These are phyloP conservation scores for Cryptococcus jaspeensis DNA, from an alignment of 1,284 basidiomycete genomes.

Conservation along the genomic window DNA sequence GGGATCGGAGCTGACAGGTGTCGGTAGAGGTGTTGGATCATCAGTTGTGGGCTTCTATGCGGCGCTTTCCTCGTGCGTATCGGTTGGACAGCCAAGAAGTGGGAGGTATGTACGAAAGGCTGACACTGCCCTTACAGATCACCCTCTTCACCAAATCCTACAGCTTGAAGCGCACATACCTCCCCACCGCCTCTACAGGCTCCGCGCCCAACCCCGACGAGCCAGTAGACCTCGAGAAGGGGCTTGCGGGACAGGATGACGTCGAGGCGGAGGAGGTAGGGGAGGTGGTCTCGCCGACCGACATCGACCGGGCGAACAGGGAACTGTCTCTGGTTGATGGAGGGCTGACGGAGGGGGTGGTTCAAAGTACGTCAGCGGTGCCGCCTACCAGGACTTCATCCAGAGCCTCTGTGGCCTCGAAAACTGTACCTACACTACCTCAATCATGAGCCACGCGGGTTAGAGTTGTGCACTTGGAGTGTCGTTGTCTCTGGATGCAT, in stretches of 20 bases:
- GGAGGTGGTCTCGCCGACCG: neutral
- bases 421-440: no score
- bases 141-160: conserved; percentile 27
- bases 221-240: conserved; percentile 1
- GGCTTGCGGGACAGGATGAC: neutral
- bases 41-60: conserved; percentile 21
- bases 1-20: no score
- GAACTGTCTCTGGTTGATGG: conserved; percentile 5
- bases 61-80: conserved; percentile 15
- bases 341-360: conserved; percentile 7
- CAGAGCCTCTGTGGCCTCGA: no score
- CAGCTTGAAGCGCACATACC: conserved; percentile 16
- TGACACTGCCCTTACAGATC: conserved; percentile 2
- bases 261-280: neutral
- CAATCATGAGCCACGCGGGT: no score
- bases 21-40: conserved; percentile 32
- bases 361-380: no score
- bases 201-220: neutral
- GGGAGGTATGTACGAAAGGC: no score
- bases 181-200: neutral
- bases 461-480: no score
- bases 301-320: neutral
- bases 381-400: conserved; percentile 4
- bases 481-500: no score
- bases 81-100: no score